Conservation (phyloP, 441 rosid genomes). For the Aleurites moluccanus region DNA sequence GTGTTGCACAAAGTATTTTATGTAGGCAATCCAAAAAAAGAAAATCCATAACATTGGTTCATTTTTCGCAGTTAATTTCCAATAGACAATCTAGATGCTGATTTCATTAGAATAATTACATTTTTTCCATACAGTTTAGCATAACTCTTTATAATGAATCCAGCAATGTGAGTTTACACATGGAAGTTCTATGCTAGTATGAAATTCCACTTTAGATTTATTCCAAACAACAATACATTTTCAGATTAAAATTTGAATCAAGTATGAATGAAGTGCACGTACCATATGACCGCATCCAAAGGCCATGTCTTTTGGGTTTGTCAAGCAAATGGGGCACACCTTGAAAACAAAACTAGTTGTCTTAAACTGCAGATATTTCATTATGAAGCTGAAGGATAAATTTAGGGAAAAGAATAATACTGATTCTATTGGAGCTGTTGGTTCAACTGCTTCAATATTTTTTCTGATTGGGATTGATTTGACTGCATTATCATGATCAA, state of each 20-base stretch:
- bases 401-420: constrained; percentile 29
- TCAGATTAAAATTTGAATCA: not conserved
- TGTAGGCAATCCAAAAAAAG: not conserved
- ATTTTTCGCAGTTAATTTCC: not conserved
- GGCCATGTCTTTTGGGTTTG: constrained; percentile 90
- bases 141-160: not conserved
- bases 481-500: constrained; percentile 57
- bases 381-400: constrained; percentile 14
- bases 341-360: constrained; percentile 27
- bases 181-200: not conserved
- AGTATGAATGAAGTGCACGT: constrained; percentile 25
- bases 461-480: constrained; percentile 35
- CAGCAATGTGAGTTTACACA: not conserved
- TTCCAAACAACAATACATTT: not conserved
- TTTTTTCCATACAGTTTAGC: not conserved
- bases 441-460: constrained; percentile 37
- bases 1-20: not conserved
- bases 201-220: not conserved
- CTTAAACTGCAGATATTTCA: not conserved
- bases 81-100: not conserved
- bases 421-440: constrained; percentile 38
- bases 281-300: constrained; percentile 93
- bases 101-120: not conserved
- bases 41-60: not conserved
- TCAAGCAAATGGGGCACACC: constrained; percentile 95